Conservation (phyloP, 2,329 filamentous ascomycete genomes). For the Cadophora sp. region DNA sequence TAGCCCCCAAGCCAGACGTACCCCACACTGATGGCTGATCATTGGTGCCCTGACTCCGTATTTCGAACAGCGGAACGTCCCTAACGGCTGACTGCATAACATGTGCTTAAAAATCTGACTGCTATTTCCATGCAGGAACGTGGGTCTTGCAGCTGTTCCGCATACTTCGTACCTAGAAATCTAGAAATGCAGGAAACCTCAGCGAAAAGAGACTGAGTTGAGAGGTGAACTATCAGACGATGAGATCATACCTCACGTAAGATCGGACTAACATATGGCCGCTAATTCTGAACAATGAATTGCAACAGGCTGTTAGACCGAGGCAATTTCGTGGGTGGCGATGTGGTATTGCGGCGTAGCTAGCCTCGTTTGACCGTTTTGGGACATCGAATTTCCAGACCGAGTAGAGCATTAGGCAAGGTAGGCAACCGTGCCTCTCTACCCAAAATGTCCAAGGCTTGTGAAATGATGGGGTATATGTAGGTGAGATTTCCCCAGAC, state of each 20-base stretch:
- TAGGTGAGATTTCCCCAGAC: not conserved
- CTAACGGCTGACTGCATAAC: not conserved
- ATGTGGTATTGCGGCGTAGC: slow-evolving; percentile 9
- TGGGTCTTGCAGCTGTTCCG: no score
- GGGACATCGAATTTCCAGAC: not conserved
- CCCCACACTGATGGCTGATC: not conserved
- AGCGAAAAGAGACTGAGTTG: no score
- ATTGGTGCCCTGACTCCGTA: not conserved
- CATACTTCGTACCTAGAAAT: no score
- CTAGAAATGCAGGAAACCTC: no score
- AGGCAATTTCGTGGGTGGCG: not conserved
- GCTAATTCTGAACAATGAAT: not conserved
- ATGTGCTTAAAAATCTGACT: not conserved
- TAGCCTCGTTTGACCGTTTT: not conserved
- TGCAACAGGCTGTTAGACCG: no score
- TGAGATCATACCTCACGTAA: not conserved
- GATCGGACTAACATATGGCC: not conserved
- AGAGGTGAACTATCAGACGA: no score
- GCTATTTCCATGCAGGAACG: not conserved
- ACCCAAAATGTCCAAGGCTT: slow-evolving; percentile 2
- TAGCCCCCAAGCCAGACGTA: slow-evolving; percentile 2
- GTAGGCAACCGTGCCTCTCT: not conserved
- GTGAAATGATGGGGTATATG: not conserved
- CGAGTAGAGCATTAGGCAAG: not conserved
- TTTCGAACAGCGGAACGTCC: not conserved